phyloP scores from a whole-genome alignment of 1,139 yeast genomes.

The Yamadazyma oceani region DNA sequence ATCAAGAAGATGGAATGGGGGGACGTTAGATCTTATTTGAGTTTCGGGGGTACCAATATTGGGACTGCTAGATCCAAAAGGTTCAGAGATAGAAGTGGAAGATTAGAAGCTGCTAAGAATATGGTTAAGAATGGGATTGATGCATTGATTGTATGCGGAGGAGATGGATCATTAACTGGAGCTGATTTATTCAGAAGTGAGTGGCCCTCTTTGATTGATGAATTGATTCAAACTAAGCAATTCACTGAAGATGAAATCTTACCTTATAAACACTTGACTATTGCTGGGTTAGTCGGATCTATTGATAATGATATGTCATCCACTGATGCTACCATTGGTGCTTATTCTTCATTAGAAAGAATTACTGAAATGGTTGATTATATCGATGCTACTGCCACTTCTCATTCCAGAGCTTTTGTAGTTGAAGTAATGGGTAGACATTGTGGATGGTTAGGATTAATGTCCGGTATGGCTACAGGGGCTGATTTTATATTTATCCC shows the following conservation, averaged over 20 bases:
- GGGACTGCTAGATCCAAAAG: constrained; percentile 79
- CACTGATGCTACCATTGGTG: constrained; percentile 82
- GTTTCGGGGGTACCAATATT: constrained; percentile 77
- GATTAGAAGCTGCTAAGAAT: constrained; percentile 65
- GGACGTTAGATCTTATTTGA: constrained; percentile 73
- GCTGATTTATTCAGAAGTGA: constrained; percentile 77
- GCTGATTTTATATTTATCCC: constrained; percentile 83
- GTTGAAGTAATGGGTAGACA: constrained; percentile 91
- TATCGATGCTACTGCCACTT: constrained; percentile 81
- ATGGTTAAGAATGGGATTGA: constrained; percentile 73
- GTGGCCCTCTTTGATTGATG: constrained; percentile 73
- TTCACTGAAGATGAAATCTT: constrained; percentile 53
- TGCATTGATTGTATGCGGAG: constrained; percentile 80
- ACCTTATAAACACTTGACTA: constrained; percentile 58
- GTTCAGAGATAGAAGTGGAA: constrained; percentile 67
- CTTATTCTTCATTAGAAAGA: constrained; percentile 73
- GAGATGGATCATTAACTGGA: constrained; percentile 84
- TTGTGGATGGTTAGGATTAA: constrained; percentile 84
- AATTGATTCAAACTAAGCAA: constrained; percentile 49
- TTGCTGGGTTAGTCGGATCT: constrained; percentile 79
- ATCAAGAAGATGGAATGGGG: constrained; percentile 71
- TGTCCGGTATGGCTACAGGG: constrained; percentile 81
- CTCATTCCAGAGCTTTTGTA: constrained; percentile 81
- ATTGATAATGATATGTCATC: constrained; percentile 84
- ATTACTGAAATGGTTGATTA: constrained; percentile 78